Evolutionary conservation across 805 yeast species (phyloP), one percentile per base, ranked within the genome.

Genomic region (Ogataea glucozyma): DNA sequence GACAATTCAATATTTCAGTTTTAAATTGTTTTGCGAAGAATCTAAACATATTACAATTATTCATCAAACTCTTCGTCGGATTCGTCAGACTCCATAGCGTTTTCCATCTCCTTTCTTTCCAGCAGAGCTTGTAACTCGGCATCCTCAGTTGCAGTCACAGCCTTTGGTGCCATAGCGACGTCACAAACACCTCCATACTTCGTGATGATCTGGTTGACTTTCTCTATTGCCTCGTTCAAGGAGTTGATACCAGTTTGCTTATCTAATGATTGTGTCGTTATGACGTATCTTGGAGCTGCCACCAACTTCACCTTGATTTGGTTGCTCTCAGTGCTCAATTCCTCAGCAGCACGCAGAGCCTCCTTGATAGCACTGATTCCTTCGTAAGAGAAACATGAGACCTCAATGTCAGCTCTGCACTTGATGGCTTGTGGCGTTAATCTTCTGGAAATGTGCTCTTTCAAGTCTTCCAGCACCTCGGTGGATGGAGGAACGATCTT

Each of bases 321-420:
- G 74, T 86, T 81, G 46, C 80, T 81, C 57, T 88, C 97, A 29
- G 89, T 85, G 52, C 91, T 78, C 38, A 85, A 69, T 7, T 73
- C 78, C 72, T 91, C 98, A 42, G 96, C 98, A 18, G 90, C 85
- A 52, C 76, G 73, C 52, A 93, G 78, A 18, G 99, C 96, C 44
- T 75, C 75, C 69, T 90, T 91, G 62, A 93, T 90, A 52, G 99
- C 99, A 64, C 90, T 96, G 54, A 93, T 88, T 66, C 99, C 99
- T 67, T 93, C 98, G 68, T 93, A 93, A 48, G 90, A 77, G 72
- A 91, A 93, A 66, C 99, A 93, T 11, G 97, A 88, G 32, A 93
- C 97, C 69, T 91, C 98, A 37, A 93, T 85, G 66, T 93, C 98
- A n/a, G 99, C 96, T 70, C 99, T 85, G 62, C 95, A 85, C 72